Evolutionary conservation across 208 protist genomes (phyloP).

Genomic region (Acanthamoeba sp.): DNA sequence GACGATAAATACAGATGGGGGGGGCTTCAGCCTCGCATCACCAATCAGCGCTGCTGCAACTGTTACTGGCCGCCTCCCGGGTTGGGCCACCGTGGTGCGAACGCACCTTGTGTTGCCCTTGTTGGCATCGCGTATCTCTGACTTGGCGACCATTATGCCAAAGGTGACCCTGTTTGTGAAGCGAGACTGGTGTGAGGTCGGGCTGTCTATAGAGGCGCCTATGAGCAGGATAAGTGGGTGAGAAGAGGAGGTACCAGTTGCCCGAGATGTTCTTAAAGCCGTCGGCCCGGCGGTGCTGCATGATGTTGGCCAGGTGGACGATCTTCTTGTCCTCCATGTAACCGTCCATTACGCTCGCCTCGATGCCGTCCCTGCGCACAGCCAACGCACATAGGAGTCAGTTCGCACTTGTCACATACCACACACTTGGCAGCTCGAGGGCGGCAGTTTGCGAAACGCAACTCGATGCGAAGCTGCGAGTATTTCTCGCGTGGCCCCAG

Average conservation of each 20-base stretch:
- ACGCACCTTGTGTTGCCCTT: constrained; percentile 13
- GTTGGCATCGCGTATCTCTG: not conserved
- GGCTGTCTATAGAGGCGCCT: not conserved
- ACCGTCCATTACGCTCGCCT: constrained; percentile 4
- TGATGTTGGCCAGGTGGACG: constrained; percentile 19
- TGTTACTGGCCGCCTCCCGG: too few relatives aligned
- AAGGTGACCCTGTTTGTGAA: not conserved
- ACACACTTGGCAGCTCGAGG: not conserved
- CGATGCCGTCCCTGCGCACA: not conserved
- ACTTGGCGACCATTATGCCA: constrained; percentile 30
- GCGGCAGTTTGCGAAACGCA: not conserved
- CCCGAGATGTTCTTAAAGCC: constrained; percentile 40
- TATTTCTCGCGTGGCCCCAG: not conserved
- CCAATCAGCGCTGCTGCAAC: too few relatives aligned
- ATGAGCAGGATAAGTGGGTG: not conserved
- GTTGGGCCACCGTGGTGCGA: not conserved
- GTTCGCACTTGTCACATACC: not conserved
- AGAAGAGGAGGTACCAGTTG: constrained; percentile 12
- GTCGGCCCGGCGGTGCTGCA: not conserved
- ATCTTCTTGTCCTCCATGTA: constrained; percentile 64
- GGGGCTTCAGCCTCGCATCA: too few relatives aligned
- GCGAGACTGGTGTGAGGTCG: not conserved
- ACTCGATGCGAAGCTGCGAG: constrained; percentile 12
- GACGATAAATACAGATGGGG: too few relatives aligned
- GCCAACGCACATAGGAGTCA: too few relatives aligned